Percentiles rank a stretch among this genome's conserved stretches.
These are phyloP conservation scores for Allium sativum DNA, from an alignment of 106 monocot genomes.

Conservation along the genomic window DNA sequence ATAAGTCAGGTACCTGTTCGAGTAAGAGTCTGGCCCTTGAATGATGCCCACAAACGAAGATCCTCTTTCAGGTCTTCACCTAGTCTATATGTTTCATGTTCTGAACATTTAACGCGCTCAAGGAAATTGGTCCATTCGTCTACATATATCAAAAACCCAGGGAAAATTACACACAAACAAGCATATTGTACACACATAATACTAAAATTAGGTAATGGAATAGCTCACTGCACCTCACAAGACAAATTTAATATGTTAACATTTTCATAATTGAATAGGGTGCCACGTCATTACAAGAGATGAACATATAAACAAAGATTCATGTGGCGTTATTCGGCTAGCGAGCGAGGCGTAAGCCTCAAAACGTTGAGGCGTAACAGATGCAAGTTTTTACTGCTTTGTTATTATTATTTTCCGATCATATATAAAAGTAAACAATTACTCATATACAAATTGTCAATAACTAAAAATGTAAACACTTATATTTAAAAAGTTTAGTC, in stretches of 20 bases:
- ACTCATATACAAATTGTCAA: too few species aligned
- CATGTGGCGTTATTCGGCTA: too few species aligned
- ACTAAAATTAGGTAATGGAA: background rate
- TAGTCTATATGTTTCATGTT: slow-evolving; percentile 20
- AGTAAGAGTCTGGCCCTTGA: slow-evolving; percentile 57
- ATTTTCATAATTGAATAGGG: too few species aligned
- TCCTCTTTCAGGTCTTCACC: slow-evolving; percentile 25
- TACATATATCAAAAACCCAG: slow-evolving; percentile 1
- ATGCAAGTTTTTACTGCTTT: too few species aligned
- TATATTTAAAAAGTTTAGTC: too few species aligned
- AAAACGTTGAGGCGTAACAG: too few species aligned
- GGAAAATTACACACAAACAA: background rate
- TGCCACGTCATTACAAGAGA: too few species aligned
- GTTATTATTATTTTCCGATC: too few species aligned
- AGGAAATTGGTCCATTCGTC: slow-evolving; percentile 82
- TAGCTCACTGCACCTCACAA: background rate
- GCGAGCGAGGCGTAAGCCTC: background rate
- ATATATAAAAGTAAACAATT: too few species aligned
- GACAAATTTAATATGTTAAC: background rate
- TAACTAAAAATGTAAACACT: too few species aligned
- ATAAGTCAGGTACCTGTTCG: slow-evolving; percentile 20
- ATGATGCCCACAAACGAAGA: slow-evolving; percentile 62
- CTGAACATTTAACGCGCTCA: slow-evolving; percentile 26
- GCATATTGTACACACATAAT: background rate
- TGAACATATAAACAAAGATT: too few species aligned